phyloP scores from a whole-genome alignment of 345 rosid genomes.

The Pseudoturritis turrita region DNA sequence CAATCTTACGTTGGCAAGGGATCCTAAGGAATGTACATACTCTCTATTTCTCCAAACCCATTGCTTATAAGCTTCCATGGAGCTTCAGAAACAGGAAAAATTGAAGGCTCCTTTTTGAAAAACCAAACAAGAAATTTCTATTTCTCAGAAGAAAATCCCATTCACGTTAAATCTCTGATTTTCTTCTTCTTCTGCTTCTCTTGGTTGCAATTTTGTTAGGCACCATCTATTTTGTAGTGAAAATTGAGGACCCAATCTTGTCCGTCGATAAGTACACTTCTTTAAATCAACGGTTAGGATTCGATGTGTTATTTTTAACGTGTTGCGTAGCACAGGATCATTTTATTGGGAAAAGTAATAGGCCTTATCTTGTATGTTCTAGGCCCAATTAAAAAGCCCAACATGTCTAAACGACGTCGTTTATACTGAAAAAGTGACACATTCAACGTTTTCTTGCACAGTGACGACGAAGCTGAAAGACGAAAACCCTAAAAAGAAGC shows the following conservation, averaged over 20 bases:
- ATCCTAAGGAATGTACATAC: constrained; percentile 81
- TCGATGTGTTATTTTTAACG: neutral
- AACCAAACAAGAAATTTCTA: neutral
- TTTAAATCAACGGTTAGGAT: neutral
- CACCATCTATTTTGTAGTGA: neutral
- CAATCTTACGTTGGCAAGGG: constrained; percentile 82
- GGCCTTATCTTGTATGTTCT: neutral
- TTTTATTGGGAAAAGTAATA: constrained; percentile 5
- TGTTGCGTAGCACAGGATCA: neutral
- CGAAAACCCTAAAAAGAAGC: constrained; percentile 12
- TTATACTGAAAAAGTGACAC: neutral
- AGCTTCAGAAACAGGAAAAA: neutral
- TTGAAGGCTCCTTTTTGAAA: neutral
- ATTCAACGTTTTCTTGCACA: neutral
- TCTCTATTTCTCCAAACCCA: constrained; percentile 91
- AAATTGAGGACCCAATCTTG: neutral
- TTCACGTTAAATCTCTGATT: constrained; percentile 12
- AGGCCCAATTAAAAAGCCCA: constrained; percentile 4
- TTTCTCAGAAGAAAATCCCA: neutral
- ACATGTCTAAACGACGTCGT: neutral
- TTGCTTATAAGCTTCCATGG: constrained; percentile 83
- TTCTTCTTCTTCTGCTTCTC: neutral
- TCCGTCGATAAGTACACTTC: neutral
- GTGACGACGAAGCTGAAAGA: constrained; percentile 3
- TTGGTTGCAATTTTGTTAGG: neutral